Base-by-base conservation (phyloP, 352 stramenopile genomes). In the Phytophthora vignae region DNA sequence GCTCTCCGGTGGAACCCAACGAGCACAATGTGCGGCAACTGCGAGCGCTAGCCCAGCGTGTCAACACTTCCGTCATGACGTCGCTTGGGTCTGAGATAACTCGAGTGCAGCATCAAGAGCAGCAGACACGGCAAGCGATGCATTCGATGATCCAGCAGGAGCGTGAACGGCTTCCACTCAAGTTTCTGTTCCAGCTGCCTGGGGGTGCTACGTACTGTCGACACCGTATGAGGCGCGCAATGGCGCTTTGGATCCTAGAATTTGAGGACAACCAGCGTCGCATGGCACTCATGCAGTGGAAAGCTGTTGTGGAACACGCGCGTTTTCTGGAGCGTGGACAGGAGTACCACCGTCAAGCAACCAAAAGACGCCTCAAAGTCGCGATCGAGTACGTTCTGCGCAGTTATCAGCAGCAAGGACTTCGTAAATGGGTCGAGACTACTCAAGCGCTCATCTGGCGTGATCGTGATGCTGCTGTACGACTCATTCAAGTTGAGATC, bases 151-250 rank as follows among this genome's bases (percentile, higher is more conserved):
- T 96, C 61, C 78, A 89, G 36, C 59, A 75, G 12, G 72, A 92
- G 50, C 79, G 83, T 11, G 86, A 94, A 53, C 69, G 79, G 8
- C 66, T 96, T 27, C 87, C 89, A 10, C 78, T 95, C 12, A 88
- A 89, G 52, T 96, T 93, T 63, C 76, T 95, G n/a, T 96, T 94
- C 40, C 78, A 92, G 48, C 59, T 95, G 8, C 88, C 88, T 3
- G 90, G 90, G 1, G 90, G 90, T 10, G 85, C 85, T 2, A 73
- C 79, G 9, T 95, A 94, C 69, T 95, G 90, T 61, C 81, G 88
- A 0, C 71, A 93, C 22, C 87, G 85, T 22, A 90, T 95, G 82
- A 74, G 85, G 10, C 82, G 77, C 8, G 84, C 87, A 7, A 88
- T 96, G 77, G 67, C 74, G 29, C 78, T 93, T 3, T 96, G 87